Conservation (phyloP, 2,329 filamentous ascomycete genomes). For the Colletotrichum sp. region DNA sequence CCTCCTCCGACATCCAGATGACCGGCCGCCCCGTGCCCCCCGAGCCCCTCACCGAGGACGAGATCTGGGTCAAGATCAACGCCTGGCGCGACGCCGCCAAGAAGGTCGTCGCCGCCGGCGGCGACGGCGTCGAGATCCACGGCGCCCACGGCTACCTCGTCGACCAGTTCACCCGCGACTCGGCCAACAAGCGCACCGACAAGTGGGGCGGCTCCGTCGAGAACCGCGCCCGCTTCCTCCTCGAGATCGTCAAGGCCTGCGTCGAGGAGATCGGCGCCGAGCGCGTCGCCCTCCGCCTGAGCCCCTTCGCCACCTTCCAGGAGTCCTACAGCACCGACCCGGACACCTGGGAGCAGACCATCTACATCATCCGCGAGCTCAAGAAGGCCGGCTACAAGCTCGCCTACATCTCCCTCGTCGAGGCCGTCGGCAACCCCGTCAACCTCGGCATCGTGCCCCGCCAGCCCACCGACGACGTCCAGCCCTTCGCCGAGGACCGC, state of each 20-base stretch:
- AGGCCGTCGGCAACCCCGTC: conserved; percentile 34
- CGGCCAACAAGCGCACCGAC: conserved; percentile 42
- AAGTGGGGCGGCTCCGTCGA: conserved; percentile 57
- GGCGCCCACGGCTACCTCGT: conserved; percentile 58
- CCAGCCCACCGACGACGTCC: conserved; percentile 21
- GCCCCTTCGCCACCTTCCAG: conserved; percentile 31
- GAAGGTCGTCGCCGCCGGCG: conserved; percentile 49
- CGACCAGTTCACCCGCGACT: conserved; percentile 57
- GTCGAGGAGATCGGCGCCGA: conserved; percentile 37
- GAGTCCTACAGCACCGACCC: conserved; percentile 24
- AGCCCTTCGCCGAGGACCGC: conserved; percentile 15
- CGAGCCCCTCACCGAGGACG: conserved; percentile 41
- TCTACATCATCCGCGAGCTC: conserved; percentile 29
- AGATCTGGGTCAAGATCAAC: conserved; percentile 65
- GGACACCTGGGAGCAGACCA: conserved; percentile 33
- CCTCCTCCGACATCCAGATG: conserved; percentile 27
- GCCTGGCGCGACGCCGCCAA: conserved; percentile 55
- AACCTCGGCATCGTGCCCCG: conserved; percentile 18
- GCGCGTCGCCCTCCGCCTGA: conserved; percentile 42
- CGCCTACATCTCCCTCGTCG: conserved; percentile 41
- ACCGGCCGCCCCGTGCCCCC: conserved; percentile 23
- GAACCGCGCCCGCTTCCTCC: conserved; percentile 57
- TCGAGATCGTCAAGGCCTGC: conserved; percentile 51
- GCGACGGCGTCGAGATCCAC: conserved; percentile 61
- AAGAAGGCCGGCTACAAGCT: conserved; percentile 29